Evolutionary conservation across 163 green algal genomes (phyloP).

Genomic region (Coccomyxa subellipsoidea): DNA sequence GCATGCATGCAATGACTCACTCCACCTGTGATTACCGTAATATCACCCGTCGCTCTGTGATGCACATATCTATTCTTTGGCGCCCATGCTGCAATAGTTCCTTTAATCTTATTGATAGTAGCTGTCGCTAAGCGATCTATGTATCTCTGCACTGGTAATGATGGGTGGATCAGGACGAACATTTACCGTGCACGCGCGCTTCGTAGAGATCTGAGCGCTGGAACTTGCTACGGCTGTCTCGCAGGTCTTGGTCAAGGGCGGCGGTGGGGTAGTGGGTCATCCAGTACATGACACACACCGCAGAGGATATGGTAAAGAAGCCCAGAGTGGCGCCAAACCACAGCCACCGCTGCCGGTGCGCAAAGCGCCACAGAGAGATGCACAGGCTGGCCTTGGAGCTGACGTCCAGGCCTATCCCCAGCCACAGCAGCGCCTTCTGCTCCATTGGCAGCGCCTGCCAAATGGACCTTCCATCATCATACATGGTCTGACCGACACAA

Average conservation of each 20-base stretch:
- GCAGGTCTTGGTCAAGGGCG: not conserved
- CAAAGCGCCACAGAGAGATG: constrained; percentile 28
- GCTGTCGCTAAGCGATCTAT: not conserved
- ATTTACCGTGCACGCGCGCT: not conserved
- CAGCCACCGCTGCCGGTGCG: constrained; percentile 12
- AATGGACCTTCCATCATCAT: too few species aligned
- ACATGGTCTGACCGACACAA: too few species aligned
- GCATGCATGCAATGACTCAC: not conserved
- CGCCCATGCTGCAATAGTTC: too few species aligned
- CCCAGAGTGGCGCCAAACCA: constrained; percentile 28
- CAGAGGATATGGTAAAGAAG: constrained; percentile 28
- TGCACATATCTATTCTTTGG: too few species aligned
- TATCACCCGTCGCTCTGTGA: too few species aligned
- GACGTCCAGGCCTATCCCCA: constrained; percentile 38
- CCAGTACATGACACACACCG: constrained; percentile 30
- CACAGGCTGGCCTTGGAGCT: constrained; percentile 26
- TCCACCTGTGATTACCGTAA: too few species aligned
- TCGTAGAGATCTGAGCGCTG: not conserved
- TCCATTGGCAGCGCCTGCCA: constrained; percentile 11
- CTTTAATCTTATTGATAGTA: not conserved
- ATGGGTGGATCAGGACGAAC: not conserved
- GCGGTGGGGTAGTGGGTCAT: constrained; percentile 36
- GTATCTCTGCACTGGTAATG: not conserved
- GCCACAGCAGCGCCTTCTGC: constrained; percentile 34
- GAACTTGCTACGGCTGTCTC: not conserved